A percentile compares a stretch with the other conserved stretches of the same genome.
Evolutionary conservation across 106 monocot genomes (phyloP).

Genomic region (Ottelia alismoides): DNA sequence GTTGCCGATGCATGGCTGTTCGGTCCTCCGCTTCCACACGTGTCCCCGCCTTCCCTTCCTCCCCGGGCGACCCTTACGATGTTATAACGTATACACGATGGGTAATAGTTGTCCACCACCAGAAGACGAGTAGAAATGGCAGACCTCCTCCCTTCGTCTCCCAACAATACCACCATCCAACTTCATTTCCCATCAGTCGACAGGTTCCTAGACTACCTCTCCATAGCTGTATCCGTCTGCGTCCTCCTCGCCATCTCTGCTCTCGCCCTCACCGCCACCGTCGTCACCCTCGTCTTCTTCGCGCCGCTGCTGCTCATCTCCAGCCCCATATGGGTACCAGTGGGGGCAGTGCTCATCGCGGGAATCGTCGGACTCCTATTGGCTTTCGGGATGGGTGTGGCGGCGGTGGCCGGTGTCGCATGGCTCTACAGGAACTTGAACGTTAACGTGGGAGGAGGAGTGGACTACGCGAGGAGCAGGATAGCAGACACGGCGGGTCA

Average conservation of each 20-base stretch:
- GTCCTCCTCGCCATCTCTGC: slow-evolving; percentile 50
- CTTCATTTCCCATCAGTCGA: too few species aligned
- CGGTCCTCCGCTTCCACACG: too few species aligned
- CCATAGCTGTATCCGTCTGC: slow-evolving; percentile 32
- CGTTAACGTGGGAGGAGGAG: slow-evolving; percentile 32
- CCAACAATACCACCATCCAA: too few species aligned
- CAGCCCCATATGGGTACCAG: slow-evolving; percentile 58
- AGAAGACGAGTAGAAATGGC: too few species aligned
- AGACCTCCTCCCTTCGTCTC: too few species aligned
- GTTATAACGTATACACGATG: too few species aligned
- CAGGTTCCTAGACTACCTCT: slow-evolving; percentile 56
- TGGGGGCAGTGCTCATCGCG: slow-evolving; percentile 19
- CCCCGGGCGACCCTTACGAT: too few species aligned
- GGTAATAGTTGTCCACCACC: too few species aligned
- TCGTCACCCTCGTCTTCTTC: slow-evolving; percentile 25
- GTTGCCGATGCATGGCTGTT: too few species aligned
- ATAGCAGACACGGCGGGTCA: slow-evolving; percentile 48
- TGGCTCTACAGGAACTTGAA: slow-evolving; percentile 62
- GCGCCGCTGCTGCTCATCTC: slow-evolving; percentile 36
- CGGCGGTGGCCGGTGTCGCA: slow-evolving; percentile 13
- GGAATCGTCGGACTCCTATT: slow-evolving; percentile 16
- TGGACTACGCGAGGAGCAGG: slow-evolving; percentile 49
- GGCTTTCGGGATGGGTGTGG: slow-evolving; percentile 21
- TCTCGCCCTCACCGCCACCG: slow-evolving; percentile 22
- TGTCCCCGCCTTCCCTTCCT: too few species aligned